Evolutionary conservation across 352 stramenopile genomes (phyloP).

Genomic region (Pythium diclinum): DNA sequence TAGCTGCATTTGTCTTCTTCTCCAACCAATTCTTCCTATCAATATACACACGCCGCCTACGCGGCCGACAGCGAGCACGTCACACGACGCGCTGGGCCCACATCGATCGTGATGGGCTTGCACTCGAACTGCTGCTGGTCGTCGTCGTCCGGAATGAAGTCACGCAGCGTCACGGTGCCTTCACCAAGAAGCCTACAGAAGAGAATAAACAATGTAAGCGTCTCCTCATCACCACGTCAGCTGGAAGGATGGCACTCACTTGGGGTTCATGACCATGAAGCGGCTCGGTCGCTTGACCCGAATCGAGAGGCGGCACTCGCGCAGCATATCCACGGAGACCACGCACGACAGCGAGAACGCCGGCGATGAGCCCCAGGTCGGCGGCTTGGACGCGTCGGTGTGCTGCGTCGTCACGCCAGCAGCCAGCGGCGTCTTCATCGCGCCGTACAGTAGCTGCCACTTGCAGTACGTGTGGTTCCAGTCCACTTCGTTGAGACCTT

Average conservation of each 20-base stretch:
- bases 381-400: not conserved
- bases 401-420: slow-evolving; percentile 8
- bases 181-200: slow-evolving; percentile 19
- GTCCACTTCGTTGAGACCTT: slow-evolving; percentile 17
- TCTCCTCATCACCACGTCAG: not conserved
- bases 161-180: slow-evolving; percentile 16
- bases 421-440: slow-evolving; percentile 10
- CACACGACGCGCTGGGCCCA: slow-evolving; percentile 1
- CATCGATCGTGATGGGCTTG: slow-evolving; percentile 15
- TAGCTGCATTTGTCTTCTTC: too few species aligned
- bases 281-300: slow-evolving; percentile 21
- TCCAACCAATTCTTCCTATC: too few species aligned
- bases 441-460: slow-evolving; percentile 21
- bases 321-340: slow-evolving; percentile 20
- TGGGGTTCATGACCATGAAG: slow-evolving; percentile 18
- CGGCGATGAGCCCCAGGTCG: slow-evolving; percentile 13
- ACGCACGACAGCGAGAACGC: slow-evolving; percentile 14
- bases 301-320: slow-evolving; percentile 17
- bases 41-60: not conserved
- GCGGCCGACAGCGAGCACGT: slow-evolving; percentile 4
- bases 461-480: slow-evolving; percentile 27
- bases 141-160: slow-evolving; percentile 14
- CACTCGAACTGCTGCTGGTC: slow-evolving; percentile 21
- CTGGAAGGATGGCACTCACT: slow-evolving; percentile 5
- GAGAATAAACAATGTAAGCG: not conserved